Evolutionary conservation across 768 basidiomycete genomes (phyloP).

Genomic region (Agrocybe pediades): DNA sequence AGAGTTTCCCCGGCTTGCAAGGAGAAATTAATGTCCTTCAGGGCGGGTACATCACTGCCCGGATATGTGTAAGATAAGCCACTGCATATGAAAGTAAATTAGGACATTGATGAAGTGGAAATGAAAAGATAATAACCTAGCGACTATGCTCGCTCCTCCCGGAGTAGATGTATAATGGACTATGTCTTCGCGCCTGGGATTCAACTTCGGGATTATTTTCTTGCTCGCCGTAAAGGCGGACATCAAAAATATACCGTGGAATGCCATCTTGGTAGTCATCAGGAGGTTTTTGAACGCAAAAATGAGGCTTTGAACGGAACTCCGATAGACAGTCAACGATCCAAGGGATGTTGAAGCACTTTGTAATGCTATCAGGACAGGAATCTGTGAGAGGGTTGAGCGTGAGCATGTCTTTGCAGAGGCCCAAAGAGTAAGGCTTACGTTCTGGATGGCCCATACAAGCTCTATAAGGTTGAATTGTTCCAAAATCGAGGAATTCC

Average conservation of each 20-base stretch:
- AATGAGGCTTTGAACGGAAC: conserved; percentile 72
- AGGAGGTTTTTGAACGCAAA: conserved; percentile 64
- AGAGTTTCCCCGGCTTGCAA: conserved; percentile 77
- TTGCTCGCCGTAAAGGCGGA: conserved; percentile 83
- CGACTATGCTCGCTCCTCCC: conserved; percentile 70
- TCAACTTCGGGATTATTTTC: conserved; percentile 66
- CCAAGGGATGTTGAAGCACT: conserved; percentile 76
- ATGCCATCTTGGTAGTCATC: conserved; percentile 71
- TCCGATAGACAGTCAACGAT: conserved; percentile 80
- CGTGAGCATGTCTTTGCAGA: not conserved
- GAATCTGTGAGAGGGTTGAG: conserved; percentile 51
- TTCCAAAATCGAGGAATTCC: conserved; percentile 49
- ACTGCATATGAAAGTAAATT: conserved; percentile 22
- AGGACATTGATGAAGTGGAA: no score
- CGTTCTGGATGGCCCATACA: conserved; percentile 69
- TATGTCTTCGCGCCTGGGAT: conserved; percentile 56
- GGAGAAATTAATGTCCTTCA: conserved; percentile 69
- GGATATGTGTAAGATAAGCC: conserved; percentile 76
- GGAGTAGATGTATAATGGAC: conserved; percentile 47
- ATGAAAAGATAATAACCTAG: conserved; percentile 44
- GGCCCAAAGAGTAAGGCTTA: conserved; percentile 34
- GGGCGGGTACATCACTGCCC: conserved; percentile 64
- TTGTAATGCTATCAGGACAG: conserved; percentile 72
- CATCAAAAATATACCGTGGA: conserved; percentile 85
- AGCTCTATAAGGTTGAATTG: conserved; percentile 67